Evolutionary conservation across 495 filamentous ascomycete species (phyloP).

Genomic region (Peziza echinospora): DNA sequence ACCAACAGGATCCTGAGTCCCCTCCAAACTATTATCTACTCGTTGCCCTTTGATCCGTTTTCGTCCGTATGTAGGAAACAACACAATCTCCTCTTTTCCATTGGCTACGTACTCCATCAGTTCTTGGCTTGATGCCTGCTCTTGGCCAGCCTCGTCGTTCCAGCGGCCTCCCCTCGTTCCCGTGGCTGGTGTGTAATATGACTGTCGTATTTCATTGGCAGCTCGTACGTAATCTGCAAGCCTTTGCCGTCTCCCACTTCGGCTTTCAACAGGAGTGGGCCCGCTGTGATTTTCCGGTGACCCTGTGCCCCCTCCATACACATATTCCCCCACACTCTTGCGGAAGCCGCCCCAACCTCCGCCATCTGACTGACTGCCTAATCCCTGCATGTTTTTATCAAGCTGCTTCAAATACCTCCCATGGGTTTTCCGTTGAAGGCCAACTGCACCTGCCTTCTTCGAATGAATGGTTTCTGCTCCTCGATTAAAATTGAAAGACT

Average conservation of each 20-base stretch:
- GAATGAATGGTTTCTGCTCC: neutral
- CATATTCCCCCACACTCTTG: neutral
- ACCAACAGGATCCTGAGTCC: slow-evolving; percentile 7
- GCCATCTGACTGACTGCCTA: neutral
- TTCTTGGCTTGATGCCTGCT: slow-evolving; percentile 38
- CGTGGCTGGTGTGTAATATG: slow-evolving; percentile 35
- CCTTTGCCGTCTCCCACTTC: slow-evolving; percentile 51
- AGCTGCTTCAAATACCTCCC: no score
- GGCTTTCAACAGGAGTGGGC: no score
- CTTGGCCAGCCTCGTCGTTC: slow-evolving; percentile 33
- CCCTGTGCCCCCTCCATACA: neutral
- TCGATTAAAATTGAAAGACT: neutral
- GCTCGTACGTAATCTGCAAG: slow-evolving; percentile 68
- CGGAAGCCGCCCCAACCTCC: neutral
- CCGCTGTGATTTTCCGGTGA: slow-evolving; percentile 23
- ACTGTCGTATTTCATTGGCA: slow-evolving; percentile 75
- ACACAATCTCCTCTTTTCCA: slow-evolving; percentile 74
- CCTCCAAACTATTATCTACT: slow-evolving; percentile 1
- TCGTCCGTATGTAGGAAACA: slow-evolving; percentile 79
- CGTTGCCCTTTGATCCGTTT: slow-evolving; percentile 23
- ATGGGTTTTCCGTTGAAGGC: no score
- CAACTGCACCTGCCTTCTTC: no score
- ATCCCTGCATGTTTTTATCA: neutral
- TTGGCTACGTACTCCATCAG: slow-evolving; percentile 46
- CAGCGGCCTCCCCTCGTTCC: slow-evolving; percentile 27